Percentiles rank a stretch among this genome's conserved stretches.
These are phyloP conservation scores for Xylariales sp. DNA, from an alignment of 2,329 filamentous ascomycete genomes.

Conservation along the genomic window DNA sequence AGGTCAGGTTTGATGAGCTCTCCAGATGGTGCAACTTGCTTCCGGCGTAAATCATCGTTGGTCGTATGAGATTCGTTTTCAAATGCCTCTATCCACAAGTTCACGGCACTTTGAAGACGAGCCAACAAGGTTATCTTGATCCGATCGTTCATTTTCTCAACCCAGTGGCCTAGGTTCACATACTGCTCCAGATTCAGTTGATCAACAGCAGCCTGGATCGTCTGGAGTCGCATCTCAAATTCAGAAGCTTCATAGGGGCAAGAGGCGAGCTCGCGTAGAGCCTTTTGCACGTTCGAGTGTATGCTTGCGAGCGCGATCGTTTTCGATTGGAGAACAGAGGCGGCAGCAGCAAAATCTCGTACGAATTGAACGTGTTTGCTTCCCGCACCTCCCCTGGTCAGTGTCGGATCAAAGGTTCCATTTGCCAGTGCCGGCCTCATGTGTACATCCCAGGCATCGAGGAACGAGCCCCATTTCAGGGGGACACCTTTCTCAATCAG, in stretches of 20 bases:
- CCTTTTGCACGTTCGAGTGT: constrained; percentile 75
- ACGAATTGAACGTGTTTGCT: constrained; percentile 97
- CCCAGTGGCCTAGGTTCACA: constrained; percentile 88
- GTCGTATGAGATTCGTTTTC: constrained; percentile 50
- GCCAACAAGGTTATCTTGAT: constrained; percentile 76
- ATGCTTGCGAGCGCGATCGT: constrained; percentile 74
- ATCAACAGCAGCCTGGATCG: constrained; percentile 88
- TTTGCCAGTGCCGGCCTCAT: constrained; percentile 59
- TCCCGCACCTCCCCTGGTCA: constrained; percentile 57
- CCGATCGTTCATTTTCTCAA: constrained; percentile 77
- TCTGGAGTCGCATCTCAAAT: constrained; percentile 76
- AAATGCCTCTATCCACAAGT: constrained; percentile 84
- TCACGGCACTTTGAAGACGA: constrained; percentile 81
- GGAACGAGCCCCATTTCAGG: constrained; percentile 94
- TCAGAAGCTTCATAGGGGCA: constrained; percentile 79
- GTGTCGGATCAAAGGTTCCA: constrained; percentile 52
- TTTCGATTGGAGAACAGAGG: constrained; percentile 85
- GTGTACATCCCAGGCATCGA: constrained; percentile 92
- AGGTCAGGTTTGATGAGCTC: constrained; percentile 44
- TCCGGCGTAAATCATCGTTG: constrained; percentile 48
- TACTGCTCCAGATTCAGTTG: constrained; percentile 96
- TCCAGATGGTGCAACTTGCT: constrained; percentile 36
- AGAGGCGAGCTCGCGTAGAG: constrained; percentile 74
- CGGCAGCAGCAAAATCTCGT: constrained; percentile 82
- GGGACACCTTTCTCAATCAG: constrained; percentile 84